Evolutionary conservation across 2,329 filamentous ascomycete species (phyloP).

Genomic region (Remersonia thermophila): DNA sequence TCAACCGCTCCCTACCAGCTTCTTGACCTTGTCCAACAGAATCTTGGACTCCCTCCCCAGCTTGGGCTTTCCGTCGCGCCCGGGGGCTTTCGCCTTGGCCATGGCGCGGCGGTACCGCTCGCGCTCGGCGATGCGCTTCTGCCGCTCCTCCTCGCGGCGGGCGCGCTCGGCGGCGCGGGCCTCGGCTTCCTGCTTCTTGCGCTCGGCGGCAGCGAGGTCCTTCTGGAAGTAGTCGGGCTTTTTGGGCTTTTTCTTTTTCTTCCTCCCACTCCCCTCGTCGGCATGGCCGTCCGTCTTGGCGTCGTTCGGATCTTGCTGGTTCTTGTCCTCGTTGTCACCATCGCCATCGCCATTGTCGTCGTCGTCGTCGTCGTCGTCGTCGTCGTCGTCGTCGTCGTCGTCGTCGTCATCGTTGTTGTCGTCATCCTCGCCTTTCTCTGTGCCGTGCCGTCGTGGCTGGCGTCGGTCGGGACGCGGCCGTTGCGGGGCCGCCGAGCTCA

Average conservation of each 20-base stretch:
- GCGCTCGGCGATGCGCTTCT: conserved; percentile 52
- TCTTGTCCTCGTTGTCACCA: conserved; percentile 6
- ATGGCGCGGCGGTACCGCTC: conserved; percentile 53
- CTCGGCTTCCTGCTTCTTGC: conserved; percentile 31
- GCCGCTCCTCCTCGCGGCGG: conserved; percentile 48
- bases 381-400: conserved; percentile 12
- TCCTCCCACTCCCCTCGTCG: too few species aligned
- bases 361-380: not conserved
- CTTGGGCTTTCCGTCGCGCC: conserved; percentile 58
- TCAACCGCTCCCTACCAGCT: conserved; percentile 41
- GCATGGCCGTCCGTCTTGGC: too few species aligned
- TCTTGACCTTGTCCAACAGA: conserved; percentile 65
- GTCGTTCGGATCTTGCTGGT: too few species aligned
- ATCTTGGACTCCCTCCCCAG: conserved; percentile 70
- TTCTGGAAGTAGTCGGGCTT: conserved; percentile 52
- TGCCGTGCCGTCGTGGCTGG: too few species aligned
- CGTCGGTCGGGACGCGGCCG: too few species aligned
- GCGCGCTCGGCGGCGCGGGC: conserved; percentile 29
- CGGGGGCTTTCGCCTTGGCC: conserved; percentile 57
- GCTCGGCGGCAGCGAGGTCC: conserved; percentile 40
- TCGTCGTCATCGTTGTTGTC: too few species aligned
- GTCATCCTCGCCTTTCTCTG: too few species aligned
- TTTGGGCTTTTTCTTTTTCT: conserved; percentile 11
- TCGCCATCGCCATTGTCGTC: conserved; percentile 14
- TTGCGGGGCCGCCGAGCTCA: conserved; percentile 11